phyloP scores from a whole-genome alignment of 169 alveolate genomes.

The Theileria orientalis region DNA sequence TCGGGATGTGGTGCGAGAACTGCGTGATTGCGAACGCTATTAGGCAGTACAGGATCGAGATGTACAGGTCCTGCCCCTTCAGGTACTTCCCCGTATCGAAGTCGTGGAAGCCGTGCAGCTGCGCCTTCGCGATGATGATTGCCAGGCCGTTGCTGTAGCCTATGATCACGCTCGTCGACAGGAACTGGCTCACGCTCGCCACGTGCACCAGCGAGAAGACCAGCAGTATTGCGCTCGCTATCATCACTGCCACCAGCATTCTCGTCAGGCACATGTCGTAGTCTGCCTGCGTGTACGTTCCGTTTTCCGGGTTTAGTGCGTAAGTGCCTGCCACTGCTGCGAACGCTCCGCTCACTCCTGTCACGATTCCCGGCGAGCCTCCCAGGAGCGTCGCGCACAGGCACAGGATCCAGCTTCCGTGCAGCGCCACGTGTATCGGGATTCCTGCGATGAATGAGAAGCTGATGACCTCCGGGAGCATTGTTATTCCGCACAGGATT shows the following conservation, averaged over 20 bases:
- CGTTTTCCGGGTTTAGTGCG: slow-evolving; percentile 36
- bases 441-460: slow-evolving; percentile 79
- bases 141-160: slow-evolving; percentile 82
- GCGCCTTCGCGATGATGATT: slow-evolving; percentile 75
- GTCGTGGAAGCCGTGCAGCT: slow-evolving; percentile 73
- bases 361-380: slow-evolving; percentile 79
- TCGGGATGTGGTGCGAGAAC: slow-evolving; percentile 49
- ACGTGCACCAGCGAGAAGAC: slow-evolving; percentile 73
- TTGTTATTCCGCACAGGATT: slow-evolving; percentile 74
- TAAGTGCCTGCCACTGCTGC: slow-evolving; percentile 74
- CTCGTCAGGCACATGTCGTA: slow-evolving; percentile 33
- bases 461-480: slow-evolving; percentile 80
- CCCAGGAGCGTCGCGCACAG: slow-evolving; percentile 76
- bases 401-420: slow-evolving; percentile 77
- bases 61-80: slow-evolving; percentile 50
- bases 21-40: slow-evolving; percentile 49
- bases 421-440: slow-evolving; percentile 77
- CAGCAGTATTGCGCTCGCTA: slow-evolving; percentile 70
- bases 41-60: slow-evolving; percentile 51
- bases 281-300: slow-evolving; percentile 12
- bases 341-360: slow-evolving; percentile 76
- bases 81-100: slow-evolving; percentile 68
- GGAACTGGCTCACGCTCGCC: slow-evolving; percentile 74
- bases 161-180: slow-evolving; percentile 78
- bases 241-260: slow-evolving; percentile 46